A percentile compares a stretch with the other conserved stretches of the same genome.
phyloP scores from a whole-genome alignment of 2,329 filamentous ascomycete genomes.

The Pyrenochaeta sp. region DNA sequence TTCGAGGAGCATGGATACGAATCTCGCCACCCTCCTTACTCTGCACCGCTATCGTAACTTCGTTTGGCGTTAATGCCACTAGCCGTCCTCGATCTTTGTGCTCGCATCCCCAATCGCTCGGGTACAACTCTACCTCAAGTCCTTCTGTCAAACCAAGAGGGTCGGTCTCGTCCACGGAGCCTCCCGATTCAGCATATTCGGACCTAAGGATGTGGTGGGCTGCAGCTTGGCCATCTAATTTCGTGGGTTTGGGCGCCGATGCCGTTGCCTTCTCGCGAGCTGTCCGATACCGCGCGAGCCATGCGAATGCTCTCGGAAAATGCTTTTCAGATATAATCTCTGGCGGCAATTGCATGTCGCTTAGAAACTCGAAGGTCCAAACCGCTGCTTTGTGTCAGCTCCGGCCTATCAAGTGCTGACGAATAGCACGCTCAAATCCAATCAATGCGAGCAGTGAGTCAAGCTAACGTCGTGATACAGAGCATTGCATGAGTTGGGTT shows the following conservation, averaged over 20 bases:
- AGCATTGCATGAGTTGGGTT: conserved; percentile 1
- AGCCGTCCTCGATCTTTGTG: conserved; percentile 30
- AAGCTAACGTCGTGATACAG: background rate
- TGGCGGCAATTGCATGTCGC: conserved; percentile 61
- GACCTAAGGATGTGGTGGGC: conserved; percentile 56
- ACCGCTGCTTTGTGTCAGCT: conserved; percentile 51
- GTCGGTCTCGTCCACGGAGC: conserved; percentile 59
- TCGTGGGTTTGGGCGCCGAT: conserved; percentile 50
- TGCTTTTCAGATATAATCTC: conserved; percentile 59
- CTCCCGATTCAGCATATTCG: conserved; percentile 56
- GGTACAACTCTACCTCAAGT: conserved; percentile 54
- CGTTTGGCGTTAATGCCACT: conserved; percentile 28
- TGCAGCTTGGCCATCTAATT: conserved; percentile 63
- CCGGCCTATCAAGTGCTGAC: background rate
- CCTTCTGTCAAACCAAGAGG: conserved; percentile 62
- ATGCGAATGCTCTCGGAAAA: conserved; percentile 69
- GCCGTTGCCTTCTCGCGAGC: conserved; percentile 55
- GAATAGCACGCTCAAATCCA: background rate
- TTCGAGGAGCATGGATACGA: conserved; percentile 33
- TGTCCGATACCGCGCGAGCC: conserved; percentile 68
- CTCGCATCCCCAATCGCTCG: conserved; percentile 27
- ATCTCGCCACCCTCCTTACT: conserved; percentile 19
- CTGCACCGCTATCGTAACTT: conserved; percentile 30
- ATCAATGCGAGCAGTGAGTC: background rate
- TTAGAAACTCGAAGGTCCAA: conserved; percentile 72